These are phyloP conservation scores for Tolypocladium guangdongense DNA, from an alignment of 2,329 filamentous ascomycete species.

Conservation along the genomic window DNA sequence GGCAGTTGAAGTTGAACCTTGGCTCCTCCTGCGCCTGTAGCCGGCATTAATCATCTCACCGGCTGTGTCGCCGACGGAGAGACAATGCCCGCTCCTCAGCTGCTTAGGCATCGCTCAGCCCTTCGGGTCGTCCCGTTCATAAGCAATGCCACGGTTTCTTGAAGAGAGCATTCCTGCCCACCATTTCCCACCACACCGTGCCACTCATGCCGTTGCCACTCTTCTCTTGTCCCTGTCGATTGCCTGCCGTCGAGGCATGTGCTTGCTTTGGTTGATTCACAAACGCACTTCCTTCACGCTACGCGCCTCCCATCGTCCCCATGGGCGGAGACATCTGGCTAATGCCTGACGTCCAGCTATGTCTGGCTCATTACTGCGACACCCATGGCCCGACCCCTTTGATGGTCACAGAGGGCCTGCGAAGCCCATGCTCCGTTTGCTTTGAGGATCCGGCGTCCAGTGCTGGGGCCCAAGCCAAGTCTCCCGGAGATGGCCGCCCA, in stretches of 20 bases:
- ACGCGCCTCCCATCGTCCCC: constrained; percentile 1
- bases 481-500: constrained; percentile 22
- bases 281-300: not conserved
- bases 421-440: constrained; percentile 49
- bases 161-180: not conserved
- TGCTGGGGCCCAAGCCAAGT: constrained; percentile 3
- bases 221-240: not conserved
- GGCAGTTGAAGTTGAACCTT: not conserved
- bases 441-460: constrained; percentile 28
- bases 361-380: constrained; percentile 61
- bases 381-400: constrained; percentile 57
- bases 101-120: not conserved
- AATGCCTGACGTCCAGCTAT: constrained; percentile 42
- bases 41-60: not conserved
- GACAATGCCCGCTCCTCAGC: not conserved
- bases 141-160: not conserved
- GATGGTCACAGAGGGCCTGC: constrained; percentile 58
- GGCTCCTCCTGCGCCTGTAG: not conserved
- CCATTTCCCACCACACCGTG: not conserved
- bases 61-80: not conserved
- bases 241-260: not conserved
- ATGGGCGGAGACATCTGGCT: constrained; percentile 20
- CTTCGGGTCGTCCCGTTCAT: not conserved
- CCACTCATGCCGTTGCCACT: not conserved
- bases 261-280: not conserved